Conservation (phyloP, 352 stramenopile species). For the Phytophthora litchii region DNA sequence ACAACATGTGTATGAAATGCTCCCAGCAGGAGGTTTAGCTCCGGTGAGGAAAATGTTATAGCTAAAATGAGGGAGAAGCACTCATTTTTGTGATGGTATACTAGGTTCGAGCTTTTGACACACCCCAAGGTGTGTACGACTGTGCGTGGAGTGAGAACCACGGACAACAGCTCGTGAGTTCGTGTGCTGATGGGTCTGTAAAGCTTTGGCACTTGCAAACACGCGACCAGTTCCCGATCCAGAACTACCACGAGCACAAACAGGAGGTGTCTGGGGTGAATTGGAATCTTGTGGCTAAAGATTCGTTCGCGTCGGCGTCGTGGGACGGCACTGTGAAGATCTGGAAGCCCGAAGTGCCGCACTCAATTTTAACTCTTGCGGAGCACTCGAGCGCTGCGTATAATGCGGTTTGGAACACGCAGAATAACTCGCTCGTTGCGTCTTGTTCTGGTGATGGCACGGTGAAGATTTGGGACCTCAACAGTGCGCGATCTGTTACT, state of each 20-base stretch:
- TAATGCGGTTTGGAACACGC: conserved; percentile 87
- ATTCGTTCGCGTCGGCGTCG: conserved; percentile 85
- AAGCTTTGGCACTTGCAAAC: conserved; percentile 93
- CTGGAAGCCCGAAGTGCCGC: conserved; percentile 75
- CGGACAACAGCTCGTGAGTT: conserved; percentile 85
- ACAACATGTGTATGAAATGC: conserved; percentile 84
- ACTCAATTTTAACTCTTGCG: conserved; percentile 75
- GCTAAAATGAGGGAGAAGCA: background rate
- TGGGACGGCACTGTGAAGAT: conserved; percentile 90
- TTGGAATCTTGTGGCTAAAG: conserved; percentile 91
- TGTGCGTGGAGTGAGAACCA: conserved; percentile 91
- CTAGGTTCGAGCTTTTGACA: conserved; percentile 89
- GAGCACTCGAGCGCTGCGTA: conserved; percentile 86
- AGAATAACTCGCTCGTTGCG: conserved; percentile 66
- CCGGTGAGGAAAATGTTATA: conserved; percentile 37
- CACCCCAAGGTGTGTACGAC: conserved; percentile 89
- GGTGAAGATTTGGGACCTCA: conserved; percentile 86
- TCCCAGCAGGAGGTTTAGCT: conserved; percentile 63
- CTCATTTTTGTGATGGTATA: background rate
- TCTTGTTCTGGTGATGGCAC: conserved; percentile 82
- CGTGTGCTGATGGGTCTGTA: conserved; percentile 83
- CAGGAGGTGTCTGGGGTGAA: conserved; percentile 89
- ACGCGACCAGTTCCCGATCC: conserved; percentile 87
- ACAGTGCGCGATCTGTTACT: conserved; percentile 48
- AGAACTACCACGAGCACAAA: conserved; percentile 87